phyloP scores from a whole-genome alignment of 1,139 yeast genomes.

The Zhuliangozyma blackwelliae region DNA sequence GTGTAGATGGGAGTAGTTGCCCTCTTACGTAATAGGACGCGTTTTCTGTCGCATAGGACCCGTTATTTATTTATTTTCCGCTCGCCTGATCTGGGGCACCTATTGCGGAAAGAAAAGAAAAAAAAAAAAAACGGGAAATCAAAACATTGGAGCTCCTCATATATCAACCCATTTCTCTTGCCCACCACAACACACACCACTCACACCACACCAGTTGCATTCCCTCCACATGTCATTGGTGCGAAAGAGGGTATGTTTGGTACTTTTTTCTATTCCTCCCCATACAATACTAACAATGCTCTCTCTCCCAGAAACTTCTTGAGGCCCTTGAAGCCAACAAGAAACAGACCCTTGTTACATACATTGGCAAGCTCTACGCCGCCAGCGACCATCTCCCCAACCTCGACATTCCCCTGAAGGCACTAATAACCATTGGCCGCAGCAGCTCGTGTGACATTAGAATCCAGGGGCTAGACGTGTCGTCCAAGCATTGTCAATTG shows the following conservation, averaged over 20 bases:
- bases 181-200: background rate
- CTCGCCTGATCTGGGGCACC: no score
- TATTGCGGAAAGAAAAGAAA: no score
- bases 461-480: conserved; percentile 56
- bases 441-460: conserved; percentile 60
- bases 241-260: conserved; percentile 40
- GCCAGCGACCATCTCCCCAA: conserved; percentile 27
- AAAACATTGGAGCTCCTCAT: no score
- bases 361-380: conserved; percentile 31
- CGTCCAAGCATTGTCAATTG: conserved; percentile 61
- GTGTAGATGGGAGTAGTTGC: conserved; percentile 10
- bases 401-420: conserved; percentile 30
- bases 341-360: background rate
- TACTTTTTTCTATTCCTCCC: no score
- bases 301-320: conserved; percentile 3
- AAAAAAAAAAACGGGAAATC: no score
- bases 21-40: no score
- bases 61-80: no score
- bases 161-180: no score
- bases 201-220: background rate
- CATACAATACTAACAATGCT: conserved; percentile 2
- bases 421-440: conserved; percentile 48
- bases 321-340: conserved; percentile 1
- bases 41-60: no score
- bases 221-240: conserved; percentile 27